These are phyloP conservation scores for Xylaria palmicola DNA, from an alignment of 495 filamentous ascomycete species.

Conservation along the genomic window DNA sequence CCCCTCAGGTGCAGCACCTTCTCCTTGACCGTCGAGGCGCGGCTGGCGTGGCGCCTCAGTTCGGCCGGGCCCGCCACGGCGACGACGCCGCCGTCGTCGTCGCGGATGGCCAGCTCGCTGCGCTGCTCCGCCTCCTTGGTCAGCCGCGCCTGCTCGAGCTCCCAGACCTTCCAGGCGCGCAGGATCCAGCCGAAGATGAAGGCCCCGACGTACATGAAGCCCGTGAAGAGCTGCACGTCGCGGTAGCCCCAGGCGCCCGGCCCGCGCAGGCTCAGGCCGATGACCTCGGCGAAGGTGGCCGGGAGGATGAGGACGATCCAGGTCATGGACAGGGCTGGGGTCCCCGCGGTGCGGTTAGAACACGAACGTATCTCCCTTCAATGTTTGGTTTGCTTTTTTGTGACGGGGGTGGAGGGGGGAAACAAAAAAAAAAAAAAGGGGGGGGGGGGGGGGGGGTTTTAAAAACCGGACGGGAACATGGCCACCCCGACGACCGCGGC, in stretches of 20 bases:
- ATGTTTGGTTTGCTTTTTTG: too few relatives aligned
- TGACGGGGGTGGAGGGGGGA: too few relatives aligned
- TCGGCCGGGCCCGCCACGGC: slow-evolving; percentile 15
- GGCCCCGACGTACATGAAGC: slow-evolving; percentile 35
- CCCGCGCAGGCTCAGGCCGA: slow-evolving; percentile 64
- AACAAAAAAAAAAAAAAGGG: too few relatives aligned
- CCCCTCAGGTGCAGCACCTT: slow-evolving; percentile 18
- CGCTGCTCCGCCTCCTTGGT: slow-evolving; percentile 30
- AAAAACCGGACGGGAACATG: slow-evolving; percentile 67
- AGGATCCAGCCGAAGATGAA: slow-evolving; percentile 43
- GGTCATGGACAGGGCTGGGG: slow-evolving; percentile 65
- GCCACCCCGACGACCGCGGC: slow-evolving; percentile 75
- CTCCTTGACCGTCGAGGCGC: slow-evolving; percentile 13
- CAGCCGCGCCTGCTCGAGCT: slow-evolving; percentile 32
- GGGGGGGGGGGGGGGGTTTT: too few relatives aligned
- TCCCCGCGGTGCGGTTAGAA: too few relatives aligned
- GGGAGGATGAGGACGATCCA: slow-evolving; percentile 76
- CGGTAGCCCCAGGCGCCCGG: slow-evolving; percentile 41
- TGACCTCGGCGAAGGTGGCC: slow-evolving; percentile 71
- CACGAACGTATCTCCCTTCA: too few relatives aligned
- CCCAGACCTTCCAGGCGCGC: slow-evolving; percentile 45
- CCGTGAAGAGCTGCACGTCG: slow-evolving; percentile 42
- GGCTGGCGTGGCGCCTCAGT: slow-evolving; percentile 11
- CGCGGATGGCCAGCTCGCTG: slow-evolving; percentile 25
- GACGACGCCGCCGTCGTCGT: too few relatives aligned